Conservation (phyloP, 768 basidiomycete species). For the Phylloporus rhodoxanthus region DNA sequence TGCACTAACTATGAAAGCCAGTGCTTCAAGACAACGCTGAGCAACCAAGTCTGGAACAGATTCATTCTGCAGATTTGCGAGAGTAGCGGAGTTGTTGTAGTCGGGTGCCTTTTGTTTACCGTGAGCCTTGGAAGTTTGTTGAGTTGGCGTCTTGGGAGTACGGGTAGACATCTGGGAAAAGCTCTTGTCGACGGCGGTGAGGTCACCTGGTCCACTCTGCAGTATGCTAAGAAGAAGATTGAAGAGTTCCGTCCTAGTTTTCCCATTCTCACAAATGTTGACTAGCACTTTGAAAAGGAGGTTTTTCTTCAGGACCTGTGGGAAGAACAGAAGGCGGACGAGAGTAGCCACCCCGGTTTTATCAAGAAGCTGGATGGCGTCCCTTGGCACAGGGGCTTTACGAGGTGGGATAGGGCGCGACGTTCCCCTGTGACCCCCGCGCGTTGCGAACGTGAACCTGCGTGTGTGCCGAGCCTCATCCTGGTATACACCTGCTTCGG, state of each 20-base stretch:
- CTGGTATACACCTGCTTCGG: conserved; percentile 73
- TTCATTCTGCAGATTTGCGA: conserved; percentile 59
- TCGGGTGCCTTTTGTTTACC: conserved; percentile 70
- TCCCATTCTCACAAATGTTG: conserved; percentile 92
- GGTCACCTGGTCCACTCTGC: conserved; percentile 92
- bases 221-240: conserved; percentile 90
- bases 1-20: conserved; percentile 78
- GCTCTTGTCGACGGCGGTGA: conserved; percentile 87
- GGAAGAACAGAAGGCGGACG: conserved; percentile 92
- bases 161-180: conserved; percentile 88
- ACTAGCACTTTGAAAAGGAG: conserved; percentile 84
- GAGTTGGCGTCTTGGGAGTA: conserved; percentile 44
- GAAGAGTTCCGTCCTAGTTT: conserved; percentile 87
- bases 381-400: conserved; percentile 59
- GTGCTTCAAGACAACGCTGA: conserved; percentile 88
- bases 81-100: conserved; percentile 42
- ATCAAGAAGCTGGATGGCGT: conserved; percentile 91
- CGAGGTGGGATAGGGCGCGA: conserved; percentile 33
- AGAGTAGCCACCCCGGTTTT: conserved; percentile 83
- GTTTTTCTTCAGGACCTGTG: conserved; percentile 82
- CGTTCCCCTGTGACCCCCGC: conserved; percentile 21
- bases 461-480: conserved; percentile 42
- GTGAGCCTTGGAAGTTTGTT: conserved; percentile 39
- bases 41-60: conserved; percentile 89
- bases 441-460: conserved; percentile 28